Evolutionary conservation across 2,329 filamentous ascomycete genomes (phyloP), one percentile per base, ranked within the genome.

Genomic region (Leptographium flavum): DNA sequence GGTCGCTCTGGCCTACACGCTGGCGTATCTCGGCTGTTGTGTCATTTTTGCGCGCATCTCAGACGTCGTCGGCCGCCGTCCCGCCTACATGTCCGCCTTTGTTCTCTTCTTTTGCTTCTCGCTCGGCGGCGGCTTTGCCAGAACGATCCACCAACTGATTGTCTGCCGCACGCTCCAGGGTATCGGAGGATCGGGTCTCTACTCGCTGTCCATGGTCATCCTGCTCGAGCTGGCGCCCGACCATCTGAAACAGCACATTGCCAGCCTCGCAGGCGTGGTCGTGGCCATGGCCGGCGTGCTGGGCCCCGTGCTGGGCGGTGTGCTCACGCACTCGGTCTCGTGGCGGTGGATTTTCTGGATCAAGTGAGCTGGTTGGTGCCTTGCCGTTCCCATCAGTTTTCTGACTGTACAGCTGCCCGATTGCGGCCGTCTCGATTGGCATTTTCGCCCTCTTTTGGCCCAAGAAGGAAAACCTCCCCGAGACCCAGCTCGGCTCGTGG

Each of bases 321-420:
- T 72, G 5, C 52, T 76, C 35, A 72, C 70, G 2, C 55, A 69
- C 15, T 73, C 69, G 43, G 54, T 62, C 1, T 65, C 57, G 10
- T 76, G 72, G 72, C 58, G 68, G 48, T 74, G 70, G 67, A 62
- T 76, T 2, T 78, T 77, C 56, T 76, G 70, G 69, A 70, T 78
- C 54, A 78, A 77, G 70, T 73, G 52, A 41, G 66, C 58, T 22
- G 9, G 15, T 23, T 25, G 8, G 5, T 30, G 11, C 17, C 10
- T 25, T 42, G 4, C 5, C 32, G 8, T 35, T 32, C 11, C 2
- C 19, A 15, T 43, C 15, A 13, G 21, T 22, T 17, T 30, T 32
- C 25, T 14, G 22, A n/a, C 42, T 36, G 5, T 21, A 5, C 36
- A 75, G 71, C 53, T 71, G 67, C 2, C 73, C 74, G 1, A 59